Conservation (phyloP, 2,329 filamentous ascomycete genomes). For the Cercospora citrullina region DNA sequence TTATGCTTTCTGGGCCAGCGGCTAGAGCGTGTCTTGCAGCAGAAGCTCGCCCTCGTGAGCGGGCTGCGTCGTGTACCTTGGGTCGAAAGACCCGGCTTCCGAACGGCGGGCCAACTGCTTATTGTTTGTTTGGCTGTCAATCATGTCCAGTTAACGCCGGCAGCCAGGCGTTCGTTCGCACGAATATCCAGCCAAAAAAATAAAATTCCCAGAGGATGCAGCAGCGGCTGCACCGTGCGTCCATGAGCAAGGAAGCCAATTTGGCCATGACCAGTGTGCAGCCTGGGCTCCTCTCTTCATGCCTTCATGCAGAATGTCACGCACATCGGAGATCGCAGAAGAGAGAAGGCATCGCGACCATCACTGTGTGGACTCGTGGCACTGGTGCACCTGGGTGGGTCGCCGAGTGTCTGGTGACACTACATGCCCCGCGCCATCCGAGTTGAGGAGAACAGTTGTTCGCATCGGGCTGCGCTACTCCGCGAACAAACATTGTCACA, state of each 20-base stretch:
- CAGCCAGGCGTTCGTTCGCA: background rate
- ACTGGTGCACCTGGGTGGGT: background rate
- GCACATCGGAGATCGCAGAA: background rate
- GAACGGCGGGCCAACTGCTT: background rate
- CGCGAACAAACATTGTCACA: background rate
- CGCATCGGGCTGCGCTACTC: background rate
- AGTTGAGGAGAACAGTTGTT: background rate
- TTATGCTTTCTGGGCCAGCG: constrained; percentile 1
- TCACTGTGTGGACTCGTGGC: background rate
- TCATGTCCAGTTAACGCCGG: background rate
- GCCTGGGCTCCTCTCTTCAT: constrained; percentile 3
- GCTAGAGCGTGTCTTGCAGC: constrained; percentile 7
- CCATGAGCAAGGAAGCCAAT: background rate
- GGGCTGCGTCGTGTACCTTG: background rate
- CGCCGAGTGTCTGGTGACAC: background rate
- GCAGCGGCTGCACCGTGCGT: background rate
- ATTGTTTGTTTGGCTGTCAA: background rate
- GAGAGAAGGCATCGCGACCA: background rate
- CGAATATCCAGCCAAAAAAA: background rate
- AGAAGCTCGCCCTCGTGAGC: background rate
- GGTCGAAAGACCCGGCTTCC: background rate
- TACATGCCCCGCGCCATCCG: background rate
- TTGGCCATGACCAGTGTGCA: constrained; percentile 3
- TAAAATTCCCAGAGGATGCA: background rate
- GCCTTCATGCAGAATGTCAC: constrained; percentile 3